Base-by-base conservation (phyloP, 176 grass and related monocot genomes). In the Juncus effusus region DNA sequence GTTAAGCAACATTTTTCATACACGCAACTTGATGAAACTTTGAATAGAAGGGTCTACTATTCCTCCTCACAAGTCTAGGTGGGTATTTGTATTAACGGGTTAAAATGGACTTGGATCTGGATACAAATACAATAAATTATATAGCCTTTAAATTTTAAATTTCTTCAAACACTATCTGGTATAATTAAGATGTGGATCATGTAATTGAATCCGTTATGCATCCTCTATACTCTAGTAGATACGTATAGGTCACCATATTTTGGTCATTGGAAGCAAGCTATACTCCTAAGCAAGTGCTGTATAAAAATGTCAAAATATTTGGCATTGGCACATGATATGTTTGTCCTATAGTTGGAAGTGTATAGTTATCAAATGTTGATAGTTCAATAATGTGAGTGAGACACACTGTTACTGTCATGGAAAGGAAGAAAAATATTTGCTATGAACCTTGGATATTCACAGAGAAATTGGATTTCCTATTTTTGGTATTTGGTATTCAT, bases 281-380 rank as follows among this genome's bases (percentile, higher is more conserved):
- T 59, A 40, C 54, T 59, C 68, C 54, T 72, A 72, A 72, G 68
- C 68, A 72, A 72, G 39, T n/a, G 8, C 54, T 57, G 10, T 5
- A 44, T 42, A 38, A 72, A 72, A 72, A 72, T 3, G 68, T 56
- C 54, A 72, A 72, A 40, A 55, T 56, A 71, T 45, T 59, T 71
- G n/a, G 53, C 38, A 52, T 11, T 9, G 5, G 3, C 10, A 38
- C 35, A 54, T 56, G 5, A 37, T 16, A 51, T 39, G 10, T 38
- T 36, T 38, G 51, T 51, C 51, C 13, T 67, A 38, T 19, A 53
- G 36, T 1, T 38, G 4, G 16, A 10, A 52, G 2, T 7, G 44
- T 67, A 37, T 13, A 51, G 41, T 19, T 71, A 38, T 71, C 67
- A 45, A 71, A 58, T 59, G 14, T 3, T 35, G 28, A 58, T 59